Base-by-base conservation (phyloP, 345 rosid species). In the Brassica nigra region DNA sequence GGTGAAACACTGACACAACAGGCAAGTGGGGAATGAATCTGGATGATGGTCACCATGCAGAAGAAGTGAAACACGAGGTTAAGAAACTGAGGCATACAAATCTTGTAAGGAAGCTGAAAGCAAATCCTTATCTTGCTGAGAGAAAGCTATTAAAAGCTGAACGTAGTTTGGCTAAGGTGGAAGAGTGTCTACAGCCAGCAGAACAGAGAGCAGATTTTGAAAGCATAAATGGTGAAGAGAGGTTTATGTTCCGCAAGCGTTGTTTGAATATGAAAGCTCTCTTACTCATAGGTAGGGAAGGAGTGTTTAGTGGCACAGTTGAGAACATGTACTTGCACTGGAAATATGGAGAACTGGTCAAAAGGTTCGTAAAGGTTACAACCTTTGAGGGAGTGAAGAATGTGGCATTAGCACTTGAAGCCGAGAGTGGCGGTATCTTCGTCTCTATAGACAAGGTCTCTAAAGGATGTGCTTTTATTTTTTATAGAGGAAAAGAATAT, bases 301-400 rank as follows among this genome's bases (percentile, higher is more conserved):
- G 99, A 58, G 90, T 95, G 84, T 95, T 92, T 73, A 95, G 88
- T 83, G 97, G 99, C 71, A 95, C 99, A 0, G 90, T 95, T 76
- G 97, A 92, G 78, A 95, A 95, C 86, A 95, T 92, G 97, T 97
- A 95, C 85, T 86, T 95, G 85, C 99, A 95, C 66, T 95, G 99
- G 99, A 95, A 91, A 70, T 89, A 95, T 70, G 81, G 99, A 61
- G 99, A 95, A 66, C 78, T 95, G 74, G 86, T 95, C 73, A 92
- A 95, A 87, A 86, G 92, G 68, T 68, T 91, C 23, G 77, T 91
- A 79, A 92, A 92, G 79, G 91, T 89, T 74, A 90, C 84, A 83
- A 88, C 59, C 63, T 88, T 95, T 73, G 97, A 92, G 12, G 88
- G 87, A 78, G 99, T 88, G 39, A 92, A 84, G 84, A 91, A 92